Conservation (phyloP, 352 stramenopile species). For the Phytophthora vignae region DNA sequence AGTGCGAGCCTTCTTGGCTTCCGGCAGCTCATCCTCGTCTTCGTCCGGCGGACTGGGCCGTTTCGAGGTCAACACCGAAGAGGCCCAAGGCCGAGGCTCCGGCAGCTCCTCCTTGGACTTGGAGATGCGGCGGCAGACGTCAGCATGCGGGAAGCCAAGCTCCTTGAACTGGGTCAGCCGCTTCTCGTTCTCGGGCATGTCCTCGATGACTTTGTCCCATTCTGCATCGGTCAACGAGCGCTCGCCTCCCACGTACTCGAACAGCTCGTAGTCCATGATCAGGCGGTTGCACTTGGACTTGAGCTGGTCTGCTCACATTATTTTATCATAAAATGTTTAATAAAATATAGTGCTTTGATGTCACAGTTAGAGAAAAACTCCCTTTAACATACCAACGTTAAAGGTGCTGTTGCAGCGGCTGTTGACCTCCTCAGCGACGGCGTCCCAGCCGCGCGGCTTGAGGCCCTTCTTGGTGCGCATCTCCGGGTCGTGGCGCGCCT, state of each 20-base stretch:
- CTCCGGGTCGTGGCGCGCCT: constrained; percentile 27
- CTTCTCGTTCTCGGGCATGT: constrained; percentile 28
- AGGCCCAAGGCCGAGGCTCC: neutral
- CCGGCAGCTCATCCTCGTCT: neutral
- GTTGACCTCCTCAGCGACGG: constrained; percentile 38
- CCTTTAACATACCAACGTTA: constrained; percentile 24
- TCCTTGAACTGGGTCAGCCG: constrained; percentile 34
- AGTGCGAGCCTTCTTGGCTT: constrained; percentile 12
- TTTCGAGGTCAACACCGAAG: neutral
- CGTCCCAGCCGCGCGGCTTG: constrained; percentile 27
- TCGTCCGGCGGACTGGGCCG: constrained; percentile 5
- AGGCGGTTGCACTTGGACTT: constrained; percentile 42
- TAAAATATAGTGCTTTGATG: neutral
- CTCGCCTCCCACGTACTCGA: constrained; percentile 28
- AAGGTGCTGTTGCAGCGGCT: constrained; percentile 34
- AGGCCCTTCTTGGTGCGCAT: constrained; percentile 32
- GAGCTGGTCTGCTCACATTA: constrained; percentile 31
- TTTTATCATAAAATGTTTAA: neutral
- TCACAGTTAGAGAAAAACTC: constrained; percentile 3
- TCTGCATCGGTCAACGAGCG: constrained; percentile 19
- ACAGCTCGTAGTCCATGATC: constrained; percentile 47
- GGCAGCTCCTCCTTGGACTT: constrained; percentile 17
- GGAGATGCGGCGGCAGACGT: constrained; percentile 31
- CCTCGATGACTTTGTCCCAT: constrained; percentile 37
- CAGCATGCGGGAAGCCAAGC: constrained; percentile 27